Conservation (phyloP, 176 grass and related monocot species). For the Urochloa ruziziensis region DNA sequence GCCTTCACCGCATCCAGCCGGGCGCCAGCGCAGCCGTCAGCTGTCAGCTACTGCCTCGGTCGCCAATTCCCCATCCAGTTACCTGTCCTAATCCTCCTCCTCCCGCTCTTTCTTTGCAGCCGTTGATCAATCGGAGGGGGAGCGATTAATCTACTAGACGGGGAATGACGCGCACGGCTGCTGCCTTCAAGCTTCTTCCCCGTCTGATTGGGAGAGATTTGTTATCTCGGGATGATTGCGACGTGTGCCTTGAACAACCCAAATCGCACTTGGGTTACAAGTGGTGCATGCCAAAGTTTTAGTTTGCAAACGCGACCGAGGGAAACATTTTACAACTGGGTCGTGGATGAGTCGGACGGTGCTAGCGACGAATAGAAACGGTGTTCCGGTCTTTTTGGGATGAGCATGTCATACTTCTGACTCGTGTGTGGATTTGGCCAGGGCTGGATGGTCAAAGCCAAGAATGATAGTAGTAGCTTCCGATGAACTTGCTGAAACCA, state of each 20-base stretch:
- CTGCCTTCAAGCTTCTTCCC: not conserved
- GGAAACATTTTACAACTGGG: not conserved
- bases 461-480: not conserved
- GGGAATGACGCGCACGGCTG: not conserved
- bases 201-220: not conserved
- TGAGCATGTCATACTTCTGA: not conserved
- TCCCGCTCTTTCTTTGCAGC: not conserved
- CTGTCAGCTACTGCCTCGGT: not conserved
- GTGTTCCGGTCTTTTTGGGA: not conserved
- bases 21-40: conserved; percentile 1
- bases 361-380: not conserved
- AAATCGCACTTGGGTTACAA: not conserved
- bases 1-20: conserved; percentile 42
- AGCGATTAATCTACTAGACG: not conserved
- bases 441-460: not conserved
- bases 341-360: not conserved
- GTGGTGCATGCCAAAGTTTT: not conserved
- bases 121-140: not conserved
- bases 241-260: not conserved
- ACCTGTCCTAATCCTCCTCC: not conserved
- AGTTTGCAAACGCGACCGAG: not conserved
- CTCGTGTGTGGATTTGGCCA: not conserved
- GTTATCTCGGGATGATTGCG: not conserved
- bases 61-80: not conserved
- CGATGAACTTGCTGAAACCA: not conserved